A percentile compares a stretch with the other conserved stretches of the same genome.
These are phyloP conservation scores for Heterobasidion irregulare DNA, from an alignment of 1,284 basidiomycete species.

Conservation along the genomic window DNA sequence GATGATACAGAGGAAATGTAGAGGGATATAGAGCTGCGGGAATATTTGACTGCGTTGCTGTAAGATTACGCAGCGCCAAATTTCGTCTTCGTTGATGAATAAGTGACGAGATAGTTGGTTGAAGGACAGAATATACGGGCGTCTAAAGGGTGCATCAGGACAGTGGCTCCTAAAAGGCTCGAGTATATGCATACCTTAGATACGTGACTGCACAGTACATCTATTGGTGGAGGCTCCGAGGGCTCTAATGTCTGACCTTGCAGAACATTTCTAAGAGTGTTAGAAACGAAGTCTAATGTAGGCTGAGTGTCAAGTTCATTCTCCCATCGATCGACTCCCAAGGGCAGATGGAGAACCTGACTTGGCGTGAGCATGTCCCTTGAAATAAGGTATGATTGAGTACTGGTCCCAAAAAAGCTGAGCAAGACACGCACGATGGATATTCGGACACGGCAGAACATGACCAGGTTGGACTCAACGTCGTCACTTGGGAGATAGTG, in stretches of 20 bases:
- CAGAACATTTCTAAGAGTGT: constrained; percentile 45
- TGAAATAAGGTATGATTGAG: neutral
- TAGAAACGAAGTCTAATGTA: constrained; percentile 41
- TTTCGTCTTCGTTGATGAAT: constrained; percentile 43
- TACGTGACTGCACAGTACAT: constrained; percentile 43
- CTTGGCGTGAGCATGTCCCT: constrained; percentile 39
- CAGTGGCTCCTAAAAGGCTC: neutral
- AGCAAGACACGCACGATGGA: constrained; percentile 30
- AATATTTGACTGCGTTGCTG: constrained; percentile 54
- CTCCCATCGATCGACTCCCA: constrained; percentile 34
- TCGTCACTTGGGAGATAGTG: constrained; percentile 46
- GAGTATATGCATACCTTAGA: constrained; percentile 30
- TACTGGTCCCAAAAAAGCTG: neutral
- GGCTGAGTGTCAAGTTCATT: constrained; percentile 29
- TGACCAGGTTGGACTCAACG: constrained; percentile 59
- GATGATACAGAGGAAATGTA: constrained; percentile 78
- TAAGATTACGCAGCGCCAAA: constrained; percentile 27
- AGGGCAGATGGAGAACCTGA: constrained; percentile 39
- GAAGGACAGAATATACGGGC: constrained; percentile 18
- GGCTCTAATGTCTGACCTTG: constrained; percentile 34
- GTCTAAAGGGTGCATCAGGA: constrained; percentile 9
- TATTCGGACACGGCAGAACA: constrained; percentile 29
- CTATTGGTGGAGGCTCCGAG: constrained; percentile 45
- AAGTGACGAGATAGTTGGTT: constrained; percentile 32
- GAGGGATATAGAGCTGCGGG: constrained; percentile 37